Evolutionary conservation across 805 yeast genomes (phyloP), one percentile per base, ranked within the genome.

Genomic region (Pichia paraexigua): DNA sequence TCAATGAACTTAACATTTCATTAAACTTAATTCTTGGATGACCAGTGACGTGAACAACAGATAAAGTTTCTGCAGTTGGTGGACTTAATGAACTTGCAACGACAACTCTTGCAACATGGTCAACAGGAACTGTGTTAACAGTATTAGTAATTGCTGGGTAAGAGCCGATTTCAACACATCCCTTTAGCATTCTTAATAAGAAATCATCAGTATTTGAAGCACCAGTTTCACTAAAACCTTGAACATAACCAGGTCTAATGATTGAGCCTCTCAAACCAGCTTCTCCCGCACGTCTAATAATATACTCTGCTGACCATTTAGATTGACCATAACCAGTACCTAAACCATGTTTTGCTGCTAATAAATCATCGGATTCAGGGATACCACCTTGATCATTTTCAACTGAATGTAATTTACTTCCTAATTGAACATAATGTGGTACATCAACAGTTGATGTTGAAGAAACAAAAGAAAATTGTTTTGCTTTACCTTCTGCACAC

Each of bases 121-220:
- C 97, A 43, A 94, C 99, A 3, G 99, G 99, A 22, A 89, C 97
- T 86, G 91, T 89, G 69, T 94, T 94, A 40, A 92, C 95, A 45
- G 83, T 79, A 73, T 94, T 94, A 58, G 79, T 68, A 58, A 94
- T 90, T 62, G 85, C 86, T 35, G 99, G 99, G 60, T 79, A 85
- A 47, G 75, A 72, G 12, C 96, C 96, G 53, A 95, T 70, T 69
- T 94, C 96, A 49, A 83, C 83, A 69, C 95, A 84, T 32, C 99
- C 98, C 74, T 94, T 94, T 72, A 94, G 74, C 87, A 91, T 86
- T 68, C 99, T 80, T 57, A 92, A 73, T 63, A 94, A 73, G 83
- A 92, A 94, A 69, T 94, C 99, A 70, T 94, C 99, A 4, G 98
- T 91, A 71, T 92, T 94, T 48, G 95, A 81, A 22, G 95, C 83